Percentiles rank a stretch among this genome's conserved stretches.
phyloP scores from a whole-genome alignment of 2,329 filamentous ascomycete genomes.

The Sporothrix protearum region DNA sequence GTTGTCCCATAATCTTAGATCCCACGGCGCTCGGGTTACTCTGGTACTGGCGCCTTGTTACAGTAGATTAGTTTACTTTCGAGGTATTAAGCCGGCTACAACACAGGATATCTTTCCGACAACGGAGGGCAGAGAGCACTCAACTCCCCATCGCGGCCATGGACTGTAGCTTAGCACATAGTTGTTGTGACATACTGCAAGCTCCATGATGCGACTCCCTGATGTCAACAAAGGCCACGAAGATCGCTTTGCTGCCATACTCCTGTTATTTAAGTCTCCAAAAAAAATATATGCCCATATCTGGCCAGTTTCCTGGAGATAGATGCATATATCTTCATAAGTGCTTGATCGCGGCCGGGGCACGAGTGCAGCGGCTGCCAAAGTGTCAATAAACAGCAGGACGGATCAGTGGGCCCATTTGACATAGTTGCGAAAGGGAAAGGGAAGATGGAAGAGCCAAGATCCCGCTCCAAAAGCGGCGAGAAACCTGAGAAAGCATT shows the following conservation, averaged over 20 bases:
- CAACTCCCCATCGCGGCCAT: neutral
- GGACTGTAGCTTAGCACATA: neutral
- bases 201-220: neutral
- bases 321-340: neutral
- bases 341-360: neutral
- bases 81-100: neutral
- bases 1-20: neutral
- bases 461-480: neutral
- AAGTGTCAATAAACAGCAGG: neutral
- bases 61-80: neutral
- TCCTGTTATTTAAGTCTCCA: too few relatives aligned
- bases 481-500: neutral
- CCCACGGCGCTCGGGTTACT: too few relatives aligned
- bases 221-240: neutral
- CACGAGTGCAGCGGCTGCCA: neutral
- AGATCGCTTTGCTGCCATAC: neutral
- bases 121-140: neutral
- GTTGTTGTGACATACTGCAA: neutral
- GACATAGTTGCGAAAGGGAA: neutral
- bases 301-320: neutral
- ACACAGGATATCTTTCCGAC: neutral
- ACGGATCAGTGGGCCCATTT: neutral
- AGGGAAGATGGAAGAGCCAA: neutral
- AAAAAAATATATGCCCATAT: too few relatives aligned
- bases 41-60: neutral